phyloP scores from a whole-genome alignment of 2,329 filamentous ascomycete genomes.

The Drechslerella dactyloides region DNA sequence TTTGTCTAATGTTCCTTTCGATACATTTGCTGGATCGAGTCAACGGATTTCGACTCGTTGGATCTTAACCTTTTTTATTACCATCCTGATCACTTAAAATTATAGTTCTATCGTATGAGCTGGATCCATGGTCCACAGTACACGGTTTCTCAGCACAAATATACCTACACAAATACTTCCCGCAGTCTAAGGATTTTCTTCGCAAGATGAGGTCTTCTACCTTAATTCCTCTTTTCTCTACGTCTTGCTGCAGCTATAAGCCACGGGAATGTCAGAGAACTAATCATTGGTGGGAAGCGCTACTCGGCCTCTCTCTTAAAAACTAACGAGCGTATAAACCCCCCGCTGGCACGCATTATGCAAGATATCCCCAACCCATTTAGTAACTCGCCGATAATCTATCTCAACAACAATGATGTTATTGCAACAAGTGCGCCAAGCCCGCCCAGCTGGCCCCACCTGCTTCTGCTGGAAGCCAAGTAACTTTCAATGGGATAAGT shows the following conservation, averaged over 20 bases:
- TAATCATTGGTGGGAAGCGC: conserved; percentile 43
- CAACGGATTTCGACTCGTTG: no score
- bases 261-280: conserved; percentile 51
- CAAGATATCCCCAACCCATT: conserved; percentile 54
- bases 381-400: conserved; percentile 62
- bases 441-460: conserved; percentile 58
- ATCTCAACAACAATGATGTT: conserved; percentile 60
- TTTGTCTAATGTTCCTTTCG: no score
- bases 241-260: conserved; percentile 42
- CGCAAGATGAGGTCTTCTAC: conserved; percentile 52
- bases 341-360: conserved; percentile 54
- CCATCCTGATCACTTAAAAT: no score
- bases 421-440: conserved; percentile 61
- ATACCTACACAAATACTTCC: no score
- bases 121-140: no score
- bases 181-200: background rate
- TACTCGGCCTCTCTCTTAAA: conserved; percentile 49
- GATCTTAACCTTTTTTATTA: no score
- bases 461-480: conserved; percentile 60
- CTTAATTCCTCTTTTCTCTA: conserved; percentile 34
- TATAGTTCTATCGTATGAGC: no score
- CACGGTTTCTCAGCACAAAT: no score
- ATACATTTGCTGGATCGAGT: no score
- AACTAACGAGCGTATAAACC: conserved; percentile 42
- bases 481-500: conserved; percentile 62